Percentiles rank a stretch among this genome's conserved stretches.
Conservation (phyloP, 306 rosid species). For the Nissolia schottii region DNA sequence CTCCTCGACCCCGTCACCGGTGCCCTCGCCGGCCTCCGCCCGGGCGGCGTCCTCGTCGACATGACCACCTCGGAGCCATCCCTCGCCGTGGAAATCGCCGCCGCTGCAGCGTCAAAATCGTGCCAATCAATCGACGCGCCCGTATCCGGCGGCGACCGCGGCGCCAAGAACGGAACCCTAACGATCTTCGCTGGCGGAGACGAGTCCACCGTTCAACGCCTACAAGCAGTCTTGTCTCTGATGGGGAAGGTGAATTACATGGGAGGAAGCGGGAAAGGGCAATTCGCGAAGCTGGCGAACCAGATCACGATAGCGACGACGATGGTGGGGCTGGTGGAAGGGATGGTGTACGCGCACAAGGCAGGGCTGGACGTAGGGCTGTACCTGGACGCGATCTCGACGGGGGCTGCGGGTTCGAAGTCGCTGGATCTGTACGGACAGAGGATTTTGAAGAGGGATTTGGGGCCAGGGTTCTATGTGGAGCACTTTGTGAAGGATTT, state of each 20-base stretch:
- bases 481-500: slow-evolving; percentile 86
- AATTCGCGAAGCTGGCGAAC: slow-evolving; percentile 83
- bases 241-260: slow-evolving; percentile 83
- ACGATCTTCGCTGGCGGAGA: slow-evolving; percentile 89
- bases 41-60: slow-evolving; percentile 80
- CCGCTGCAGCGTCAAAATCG: slow-evolving; percentile 41
- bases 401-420: slow-evolving; percentile 76
- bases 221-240: slow-evolving; percentile 42
- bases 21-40: slow-evolving; percentile 74
- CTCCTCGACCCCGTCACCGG: slow-evolving; percentile 64
- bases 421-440: slow-evolving; percentile 58
- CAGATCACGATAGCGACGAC: slow-evolving; percentile 71
- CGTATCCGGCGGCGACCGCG: slow-evolving; percentile 86
- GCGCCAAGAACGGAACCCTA: slow-evolving; percentile 64
- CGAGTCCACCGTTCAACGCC: slow-evolving; percentile 17
- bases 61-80: slow-evolving; percentile 97
- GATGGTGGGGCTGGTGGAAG: slow-evolving; percentile 87
- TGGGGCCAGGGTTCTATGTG: slow-evolving; percentile 75
- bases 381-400: slow-evolving; percentile 62
- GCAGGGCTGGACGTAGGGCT: slow-evolving; percentile 70
- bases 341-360: slow-evolving; percentile 77
- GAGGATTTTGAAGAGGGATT: slow-evolving; percentile 69
- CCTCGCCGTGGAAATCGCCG: slow-evolving; percentile 69
- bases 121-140: slow-evolving; percentile 81
- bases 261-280: slow-evolving; percentile 87